phyloP scores from a whole-genome alignment of 2,329 filamentous ascomycete genomes.

The Neofusicoccum laricinum region DNA sequence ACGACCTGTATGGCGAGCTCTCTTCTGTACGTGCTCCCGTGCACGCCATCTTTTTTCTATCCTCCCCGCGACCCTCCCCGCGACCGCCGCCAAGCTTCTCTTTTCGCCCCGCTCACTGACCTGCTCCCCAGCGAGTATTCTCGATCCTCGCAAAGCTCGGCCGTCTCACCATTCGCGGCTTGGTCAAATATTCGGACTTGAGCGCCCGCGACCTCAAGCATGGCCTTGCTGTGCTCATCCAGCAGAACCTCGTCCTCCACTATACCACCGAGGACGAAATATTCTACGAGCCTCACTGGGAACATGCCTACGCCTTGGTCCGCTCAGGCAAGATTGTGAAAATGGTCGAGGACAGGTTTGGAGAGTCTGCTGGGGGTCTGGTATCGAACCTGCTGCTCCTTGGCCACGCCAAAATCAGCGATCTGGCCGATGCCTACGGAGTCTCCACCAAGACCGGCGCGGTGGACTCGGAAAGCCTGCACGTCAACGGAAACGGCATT shows the following conservation, averaged over 20 bases:
- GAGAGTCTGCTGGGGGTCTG: conserved; percentile 69
- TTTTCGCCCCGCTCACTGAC: background rate
- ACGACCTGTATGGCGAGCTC: conserved; percentile 87
- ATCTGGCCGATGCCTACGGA: conserved; percentile 65
- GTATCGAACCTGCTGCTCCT: conserved; percentile 72
- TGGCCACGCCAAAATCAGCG: conserved; percentile 71
- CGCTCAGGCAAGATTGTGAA: conserved; percentile 79
- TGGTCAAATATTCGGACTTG: conserved; percentile 71
- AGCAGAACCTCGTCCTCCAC: conserved; percentile 82
- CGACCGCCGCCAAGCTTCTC: background rate
- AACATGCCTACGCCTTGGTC: conserved; percentile 76
- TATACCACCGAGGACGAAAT: conserved; percentile 62
- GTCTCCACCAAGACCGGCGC: conserved; percentile 34
- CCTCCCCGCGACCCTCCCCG: background rate
- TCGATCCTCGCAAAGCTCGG: conserved; percentile 74
- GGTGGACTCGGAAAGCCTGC: background rate
- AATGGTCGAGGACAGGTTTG: conserved; percentile 70
- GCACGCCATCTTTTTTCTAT: background rate
- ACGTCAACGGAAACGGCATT: conserved; percentile 18
- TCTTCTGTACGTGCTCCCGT: conserved; percentile 67
- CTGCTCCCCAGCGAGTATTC: conserved; percentile 69
- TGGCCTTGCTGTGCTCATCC: conserved; percentile 78
- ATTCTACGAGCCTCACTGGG: conserved; percentile 80
- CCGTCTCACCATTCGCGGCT: conserved; percentile 66
- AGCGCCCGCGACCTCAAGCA: conserved; percentile 73